Evolutionary conservation across 805 yeast species (phyloP).

Genomic region (Tetrapisispora fleetii): DNA sequence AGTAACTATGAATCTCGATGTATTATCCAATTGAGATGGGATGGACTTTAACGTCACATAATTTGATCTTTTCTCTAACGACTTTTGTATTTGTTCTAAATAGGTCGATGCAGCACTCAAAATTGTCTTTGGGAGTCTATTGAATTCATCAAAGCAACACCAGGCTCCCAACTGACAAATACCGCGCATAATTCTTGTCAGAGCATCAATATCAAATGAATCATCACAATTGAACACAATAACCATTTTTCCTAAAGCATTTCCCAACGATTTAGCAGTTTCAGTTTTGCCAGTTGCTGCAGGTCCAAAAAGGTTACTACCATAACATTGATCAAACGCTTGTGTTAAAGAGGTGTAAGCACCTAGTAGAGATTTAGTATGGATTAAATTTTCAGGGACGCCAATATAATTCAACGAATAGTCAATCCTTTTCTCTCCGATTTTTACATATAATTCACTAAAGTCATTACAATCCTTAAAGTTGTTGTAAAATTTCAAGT

Average conservation of each 20-base stretch:
- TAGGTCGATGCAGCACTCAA: constrained; percentile 81
- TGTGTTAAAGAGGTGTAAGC: constrained; percentile 63
- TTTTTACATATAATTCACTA: constrained; percentile 42
- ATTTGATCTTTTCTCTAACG: constrained; percentile 24
- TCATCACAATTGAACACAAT: constrained; percentile 89
- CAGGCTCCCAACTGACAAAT: constrained; percentile 78
- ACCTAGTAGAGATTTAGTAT: constrained; percentile 59
- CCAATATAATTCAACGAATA: constrained; percentile 87
- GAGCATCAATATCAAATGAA: constrained; percentile 68
- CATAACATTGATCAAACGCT: constrained; percentile 61
- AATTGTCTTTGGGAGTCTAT: constrained; percentile 59
- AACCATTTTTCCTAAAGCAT: constrained; percentile 68
- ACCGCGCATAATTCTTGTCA: constrained; percentile 70
- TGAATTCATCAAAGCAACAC: constrained; percentile 96
- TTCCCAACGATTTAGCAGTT: constrained; percentile 74
- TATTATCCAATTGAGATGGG: constrained; percentile 32
- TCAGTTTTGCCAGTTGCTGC: constrained; percentile 98
- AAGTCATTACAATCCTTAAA: constrained; percentile 20
- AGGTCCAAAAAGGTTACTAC: constrained; percentile 93
- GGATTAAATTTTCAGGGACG: constrained; percentile 57
- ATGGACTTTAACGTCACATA: not conserved
- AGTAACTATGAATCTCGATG: constrained; percentile 74
- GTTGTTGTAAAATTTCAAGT: constrained; percentile 41
- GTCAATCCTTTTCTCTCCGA: constrained; percentile 31
- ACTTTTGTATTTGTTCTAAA: constrained; percentile 59